These are phyloP conservation scores for Nigrograna mackinnonii DNA, from an alignment of 2,329 filamentous ascomycete species.

Conservation along the genomic window DNA sequence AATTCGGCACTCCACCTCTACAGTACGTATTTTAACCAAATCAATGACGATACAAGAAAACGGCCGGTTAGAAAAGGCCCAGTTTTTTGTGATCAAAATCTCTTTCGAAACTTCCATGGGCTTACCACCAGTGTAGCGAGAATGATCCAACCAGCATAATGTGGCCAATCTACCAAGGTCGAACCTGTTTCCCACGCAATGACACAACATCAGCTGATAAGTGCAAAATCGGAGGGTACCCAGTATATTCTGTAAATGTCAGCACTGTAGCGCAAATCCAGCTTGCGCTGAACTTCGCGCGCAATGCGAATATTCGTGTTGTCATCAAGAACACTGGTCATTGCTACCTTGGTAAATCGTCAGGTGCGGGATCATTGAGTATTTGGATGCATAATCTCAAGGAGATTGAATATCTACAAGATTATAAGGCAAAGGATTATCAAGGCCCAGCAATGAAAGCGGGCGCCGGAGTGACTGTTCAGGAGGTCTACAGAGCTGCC, in stretches of 20 bases:
- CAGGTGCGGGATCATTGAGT: constrained; percentile 10
- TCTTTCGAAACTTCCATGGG: too few species aligned
- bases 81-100: too few species aligned
- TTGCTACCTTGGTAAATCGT: constrained; percentile 16
- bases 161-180: constrained; percentile 12
- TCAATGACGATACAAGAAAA: too few species aligned
- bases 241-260: constrained; percentile 31
- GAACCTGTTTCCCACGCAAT: constrained; percentile 10
- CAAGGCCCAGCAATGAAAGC: constrained; percentile 26
- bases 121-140: too few species aligned
- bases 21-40: too few species aligned
- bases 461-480: constrained; percentile 27
- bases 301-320: constrained; percentile 22
- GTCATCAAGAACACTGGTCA: constrained; percentile 32
- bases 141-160: constrained; percentile 14
- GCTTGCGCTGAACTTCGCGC: constrained; percentile 23
- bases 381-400: constrained; percentile 34
- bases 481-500: constrained; percentile 22
- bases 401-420: constrained; percentile 24
- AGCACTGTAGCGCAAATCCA: constrained; percentile 19
- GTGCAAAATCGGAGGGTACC: constrained; percentile 26
- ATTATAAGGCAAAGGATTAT: constrained; percentile 19
- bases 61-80: too few species aligned
- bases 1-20: neutral
- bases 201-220: neutral